Base-by-base conservation (phyloP, 345 rosid species). In the Pistacia atlantica region DNA sequence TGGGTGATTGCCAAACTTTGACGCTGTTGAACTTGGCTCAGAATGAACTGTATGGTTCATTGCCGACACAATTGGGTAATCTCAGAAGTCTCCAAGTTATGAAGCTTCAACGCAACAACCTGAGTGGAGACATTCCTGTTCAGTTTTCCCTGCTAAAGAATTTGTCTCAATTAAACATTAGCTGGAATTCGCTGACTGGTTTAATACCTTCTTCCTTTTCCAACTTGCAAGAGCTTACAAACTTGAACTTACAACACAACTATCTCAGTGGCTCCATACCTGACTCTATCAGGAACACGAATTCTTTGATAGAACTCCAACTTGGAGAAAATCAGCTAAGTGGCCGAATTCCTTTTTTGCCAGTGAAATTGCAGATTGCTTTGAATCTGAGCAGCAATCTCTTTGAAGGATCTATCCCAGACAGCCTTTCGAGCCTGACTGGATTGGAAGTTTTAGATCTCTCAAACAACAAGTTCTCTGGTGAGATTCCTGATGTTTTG, bases 401-500 rank as follows among this genome's bases (percentile, higher is more conserved):
- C 75, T 88, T 91, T 61, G 38, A 75, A 65, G 98, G 97, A 45
- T 0, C 8, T 3, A 88, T 95, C 75, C 98, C 98, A 0, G 0
- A 0, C 12, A 31, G 82, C 17, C 70, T 95, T 48, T 64, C 81
- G 51, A 48, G 2, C 11, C 87, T 93, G 57, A 33, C 0, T 0
- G 74, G 17, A 13, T 79, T 95, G 75, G 97, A 95, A 84, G 75
- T 91, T 78, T 82, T 93, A 86, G 95, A 95, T 77, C 93, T 93
- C 61, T 93, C 98, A 5, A 80, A 88, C 79, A 87, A 95, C 79
- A 74, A 25, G 0, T 80, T 95, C 64, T 83, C 88, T 0, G 94
- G 94, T 35, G 68, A 63, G 5, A 80, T 93, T 77, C 97, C 98
- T 0, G 12, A 3, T 12, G 52, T 0, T 52, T 74, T 90, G 28